These are phyloP conservation scores for Dendrostoma leiphaemia DNA, from an alignment of 2,329 filamentous ascomycete genomes.

Conservation along the genomic window DNA sequence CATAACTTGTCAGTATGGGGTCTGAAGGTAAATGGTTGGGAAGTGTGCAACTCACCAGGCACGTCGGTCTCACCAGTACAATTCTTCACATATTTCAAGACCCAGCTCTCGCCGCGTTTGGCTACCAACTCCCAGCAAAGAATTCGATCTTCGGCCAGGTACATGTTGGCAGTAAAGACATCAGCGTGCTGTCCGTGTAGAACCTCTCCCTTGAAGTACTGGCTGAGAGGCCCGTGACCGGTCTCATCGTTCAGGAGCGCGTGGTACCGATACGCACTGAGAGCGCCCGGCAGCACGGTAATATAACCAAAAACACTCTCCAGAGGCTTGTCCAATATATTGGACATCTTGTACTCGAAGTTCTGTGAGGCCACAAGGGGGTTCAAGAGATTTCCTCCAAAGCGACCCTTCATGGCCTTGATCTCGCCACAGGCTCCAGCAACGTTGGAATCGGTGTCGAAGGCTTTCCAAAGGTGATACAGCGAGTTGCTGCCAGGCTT, in stretches of 20 bases:
- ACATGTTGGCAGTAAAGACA: constrained; percentile 97
- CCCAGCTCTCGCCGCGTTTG: constrained; percentile 92
- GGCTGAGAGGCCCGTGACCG: constrained; percentile 89
- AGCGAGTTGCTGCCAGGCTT: constrained; percentile 84
- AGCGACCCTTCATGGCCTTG: constrained; percentile 90
- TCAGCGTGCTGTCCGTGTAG: constrained; percentile 94
- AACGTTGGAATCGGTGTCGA: constrained; percentile 96
- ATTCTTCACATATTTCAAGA: constrained; percentile 95
- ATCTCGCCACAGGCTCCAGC: constrained; percentile 97
- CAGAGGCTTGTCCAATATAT: constrained; percentile 95
- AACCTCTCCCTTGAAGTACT: constrained; percentile 99
- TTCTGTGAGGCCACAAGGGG: constrained; percentile 96
- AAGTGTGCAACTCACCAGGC: constrained; percentile 58
- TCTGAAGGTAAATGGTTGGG: not conserved
- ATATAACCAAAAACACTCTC: constrained; percentile 99
- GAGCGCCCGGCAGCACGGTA: constrained; percentile 89
- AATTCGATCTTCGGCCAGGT: constrained; percentile 85
- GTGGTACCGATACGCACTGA: constrained; percentile 94
- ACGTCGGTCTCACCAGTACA: constrained; percentile 98
- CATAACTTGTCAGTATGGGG: constrained; percentile 25
- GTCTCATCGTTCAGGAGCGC: constrained; percentile 95
- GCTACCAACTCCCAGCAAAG: constrained; percentile 94
- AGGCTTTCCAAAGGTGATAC: constrained; percentile 99
- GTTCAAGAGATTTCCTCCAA: constrained; percentile 80
- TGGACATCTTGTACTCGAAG: constrained; percentile 99